phyloP scores from a whole-genome alignment of 768 basidiomycete species.

The Multifurca ochricompacta region DNA sequence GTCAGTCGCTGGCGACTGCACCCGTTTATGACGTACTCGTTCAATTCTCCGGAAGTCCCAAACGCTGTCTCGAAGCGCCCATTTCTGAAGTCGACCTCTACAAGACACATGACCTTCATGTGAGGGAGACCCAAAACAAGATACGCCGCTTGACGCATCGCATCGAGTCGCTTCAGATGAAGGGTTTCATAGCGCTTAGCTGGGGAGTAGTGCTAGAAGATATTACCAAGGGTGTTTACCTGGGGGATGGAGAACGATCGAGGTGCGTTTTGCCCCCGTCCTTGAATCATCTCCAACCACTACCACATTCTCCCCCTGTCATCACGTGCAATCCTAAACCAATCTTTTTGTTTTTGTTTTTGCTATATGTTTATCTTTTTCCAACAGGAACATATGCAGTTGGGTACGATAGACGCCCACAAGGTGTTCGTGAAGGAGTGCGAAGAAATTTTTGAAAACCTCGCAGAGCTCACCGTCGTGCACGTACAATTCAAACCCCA shows the following conservation, averaged over 20 bases:
- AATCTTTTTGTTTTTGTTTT: background rate
- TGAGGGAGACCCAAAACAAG: background rate
- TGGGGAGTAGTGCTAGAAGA: background rate
- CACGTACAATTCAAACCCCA: conserved; percentile 9
- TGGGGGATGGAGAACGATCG: conserved; percentile 2
- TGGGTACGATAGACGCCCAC: conserved; percentile 1
- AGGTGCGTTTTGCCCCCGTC: too few relatives aligned
- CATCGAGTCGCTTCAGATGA: background rate
- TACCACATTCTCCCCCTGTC: too few relatives aligned
- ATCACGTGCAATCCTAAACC: too few relatives aligned
- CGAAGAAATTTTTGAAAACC: background rate
- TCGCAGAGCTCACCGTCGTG: background rate
- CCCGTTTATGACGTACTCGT: background rate
- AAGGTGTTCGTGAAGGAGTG: background rate
- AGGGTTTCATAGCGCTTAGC: background rate
- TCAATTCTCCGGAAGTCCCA: background rate
- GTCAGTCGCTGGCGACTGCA: background rate
- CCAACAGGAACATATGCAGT: conserved; percentile 8
- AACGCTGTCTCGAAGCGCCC: background rate
- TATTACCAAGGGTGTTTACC: background rate
- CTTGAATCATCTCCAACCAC: too few relatives aligned
- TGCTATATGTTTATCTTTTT: background rate
- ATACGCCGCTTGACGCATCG: background rate
- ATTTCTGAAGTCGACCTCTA: background rate
- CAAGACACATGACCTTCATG: background rate